phyloP scores from a whole-genome alignment of 1,284 basidiomycete species.

The Trametes pubescens region DNA sequence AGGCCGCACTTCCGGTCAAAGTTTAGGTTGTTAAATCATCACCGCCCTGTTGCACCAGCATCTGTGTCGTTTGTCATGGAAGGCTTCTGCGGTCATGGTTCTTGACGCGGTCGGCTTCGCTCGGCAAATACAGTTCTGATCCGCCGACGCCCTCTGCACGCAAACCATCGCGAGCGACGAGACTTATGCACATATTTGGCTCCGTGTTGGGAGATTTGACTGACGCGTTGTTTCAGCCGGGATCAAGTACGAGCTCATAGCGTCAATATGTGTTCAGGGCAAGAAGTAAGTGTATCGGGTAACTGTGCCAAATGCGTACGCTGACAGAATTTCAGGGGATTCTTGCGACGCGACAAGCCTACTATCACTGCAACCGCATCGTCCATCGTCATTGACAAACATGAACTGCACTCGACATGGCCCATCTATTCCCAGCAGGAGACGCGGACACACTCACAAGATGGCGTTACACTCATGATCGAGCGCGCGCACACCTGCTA shows the following conservation, averaged over 20 bases:
- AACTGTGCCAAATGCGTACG: background rate
- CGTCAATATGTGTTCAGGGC: slow-evolving; percentile 78
- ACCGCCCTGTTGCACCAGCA: background rate
- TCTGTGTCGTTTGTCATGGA: background rate
- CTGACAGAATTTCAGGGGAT: slow-evolving; percentile 54
- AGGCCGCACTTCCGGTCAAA: background rate
- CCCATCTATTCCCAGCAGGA: slow-evolving; percentile 86
- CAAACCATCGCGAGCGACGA: background rate
- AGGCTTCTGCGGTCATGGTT: background rate
- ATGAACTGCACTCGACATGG: slow-evolving; percentile 91
- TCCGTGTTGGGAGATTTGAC: background rate
- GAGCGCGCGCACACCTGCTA: slow-evolving; percentile 80
- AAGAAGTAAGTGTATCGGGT: slow-evolving; percentile 5
- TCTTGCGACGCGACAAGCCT: slow-evolving; percentile 77
- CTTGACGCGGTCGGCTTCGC: background rate
- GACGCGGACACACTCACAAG: slow-evolving; percentile 67
- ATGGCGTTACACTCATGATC: slow-evolving; percentile 78
- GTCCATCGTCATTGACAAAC: slow-evolving; percentile 84
- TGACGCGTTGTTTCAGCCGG: slow-evolving; percentile 57
- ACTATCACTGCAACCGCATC: slow-evolving; percentile 66
- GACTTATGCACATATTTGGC: too few relatives aligned
- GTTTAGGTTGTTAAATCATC: background rate
- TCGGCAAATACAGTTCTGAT: slow-evolving; percentile 4
- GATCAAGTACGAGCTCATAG: slow-evolving; percentile 87
- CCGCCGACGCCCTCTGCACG: background rate